Percentiles rank a stretch among this genome's conserved stretches.
Evolutionary conservation across 2,329 filamentous ascomycete genomes (phyloP).

Genomic region (Colletotrichum paranaense): DNA sequence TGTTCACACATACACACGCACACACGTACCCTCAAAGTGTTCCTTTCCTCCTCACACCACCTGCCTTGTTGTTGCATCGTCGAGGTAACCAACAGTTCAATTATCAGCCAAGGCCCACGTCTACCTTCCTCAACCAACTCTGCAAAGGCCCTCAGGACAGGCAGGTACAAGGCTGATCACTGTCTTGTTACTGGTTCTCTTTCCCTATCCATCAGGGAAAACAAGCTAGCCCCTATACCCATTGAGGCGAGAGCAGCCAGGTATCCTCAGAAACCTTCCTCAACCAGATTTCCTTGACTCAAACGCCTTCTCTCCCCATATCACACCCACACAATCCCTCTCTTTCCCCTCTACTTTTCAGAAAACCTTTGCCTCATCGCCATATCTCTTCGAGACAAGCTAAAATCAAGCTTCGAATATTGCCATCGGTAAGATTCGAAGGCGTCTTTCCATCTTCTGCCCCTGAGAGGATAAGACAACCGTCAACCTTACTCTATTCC

Average conservation of each 20-base stretch:
- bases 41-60: background rate
- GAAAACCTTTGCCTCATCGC: background rate
- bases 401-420: background rate
- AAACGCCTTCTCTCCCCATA: background rate
- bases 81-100: background rate
- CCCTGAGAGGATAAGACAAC: background rate
- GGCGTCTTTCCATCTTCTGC: background rate
- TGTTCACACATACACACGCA: background rate
- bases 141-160: background rate
- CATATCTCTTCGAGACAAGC: background rate
- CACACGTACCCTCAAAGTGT: background rate
- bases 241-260: background rate
- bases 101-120: background rate
- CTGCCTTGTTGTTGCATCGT: background rate
- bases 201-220: background rate
- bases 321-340: background rate
- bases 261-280: background rate
- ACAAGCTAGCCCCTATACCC: background rate
- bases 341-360: background rate
- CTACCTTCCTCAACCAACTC: background rate
- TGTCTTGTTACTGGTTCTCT: background rate
- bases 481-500: background rate
- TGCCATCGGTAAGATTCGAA: background rate
- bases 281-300: background rate
- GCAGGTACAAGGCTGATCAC: slow-evolving; percentile 5